Conservation (phyloP, 2,329 filamentous ascomycete genomes). For the Apiospora phragmitis region DNA sequence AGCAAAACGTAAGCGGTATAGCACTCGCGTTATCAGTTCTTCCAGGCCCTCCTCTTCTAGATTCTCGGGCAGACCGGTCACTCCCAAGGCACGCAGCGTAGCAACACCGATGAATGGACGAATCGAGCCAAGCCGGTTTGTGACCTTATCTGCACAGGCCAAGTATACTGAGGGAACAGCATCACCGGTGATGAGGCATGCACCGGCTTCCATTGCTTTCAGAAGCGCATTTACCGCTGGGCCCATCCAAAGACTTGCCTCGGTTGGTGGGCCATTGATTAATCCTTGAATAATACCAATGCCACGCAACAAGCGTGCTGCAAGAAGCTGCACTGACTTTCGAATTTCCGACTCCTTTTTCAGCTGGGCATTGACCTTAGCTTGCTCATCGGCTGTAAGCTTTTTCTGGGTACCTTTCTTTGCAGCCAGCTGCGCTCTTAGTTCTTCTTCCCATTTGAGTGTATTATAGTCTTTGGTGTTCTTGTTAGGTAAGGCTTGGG, state of each 20-base stretch:
- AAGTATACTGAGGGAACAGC: constrained; percentile 77
- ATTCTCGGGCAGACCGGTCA: constrained; percentile 70
- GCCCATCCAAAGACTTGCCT: constrained; percentile 86
- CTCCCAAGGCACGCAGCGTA: constrained; percentile 76
- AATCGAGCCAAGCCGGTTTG: constrained; percentile 71
- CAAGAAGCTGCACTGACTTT: constrained; percentile 66
- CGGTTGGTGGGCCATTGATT: constrained; percentile 83
- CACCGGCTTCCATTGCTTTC: constrained; percentile 75
- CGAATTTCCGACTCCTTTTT: constrained; percentile 84
- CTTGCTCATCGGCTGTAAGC: constrained; percentile 82
- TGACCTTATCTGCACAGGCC: constrained; percentile 73
- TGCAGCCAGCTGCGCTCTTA: constrained; percentile 81
- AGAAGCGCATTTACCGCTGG: constrained; percentile 74
- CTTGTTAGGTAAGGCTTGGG: constrained; percentile 73
- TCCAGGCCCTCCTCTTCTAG: constrained; percentile 80
- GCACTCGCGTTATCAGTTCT: constrained; percentile 79
- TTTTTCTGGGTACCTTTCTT: constrained; percentile 94
- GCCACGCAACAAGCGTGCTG: constrained; percentile 74
- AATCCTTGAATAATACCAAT: constrained; percentile 84
- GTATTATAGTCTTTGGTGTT: constrained; percentile 95
- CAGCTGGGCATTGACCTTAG: constrained; percentile 88
- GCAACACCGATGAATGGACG: constrained; percentile 85
- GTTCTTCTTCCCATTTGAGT: constrained; percentile 94
- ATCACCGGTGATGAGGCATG: constrained; percentile 78
- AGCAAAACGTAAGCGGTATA: constrained; percentile 88